Percentiles rank a stretch among this genome's conserved stretches.
phyloP scores from a whole-genome alignment of 192 early-diverging fungal species.

The Backusella tuberculispora region DNA sequence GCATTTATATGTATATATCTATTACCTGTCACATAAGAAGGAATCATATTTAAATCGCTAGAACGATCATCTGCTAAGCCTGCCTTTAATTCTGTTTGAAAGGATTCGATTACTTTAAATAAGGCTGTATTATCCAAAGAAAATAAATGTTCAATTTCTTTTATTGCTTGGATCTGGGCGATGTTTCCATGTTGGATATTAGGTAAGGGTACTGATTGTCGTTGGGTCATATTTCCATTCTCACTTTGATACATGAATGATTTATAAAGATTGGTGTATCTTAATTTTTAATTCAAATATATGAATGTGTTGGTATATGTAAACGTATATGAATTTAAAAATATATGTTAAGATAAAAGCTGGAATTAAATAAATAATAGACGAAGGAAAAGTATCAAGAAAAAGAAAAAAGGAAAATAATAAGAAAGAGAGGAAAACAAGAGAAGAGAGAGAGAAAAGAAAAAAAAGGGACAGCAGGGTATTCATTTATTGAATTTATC shows the following conservation, averaged over 20 bases:
- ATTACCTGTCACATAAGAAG: slow-evolving; percentile 76
- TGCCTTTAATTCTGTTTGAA: slow-evolving; percentile 32
- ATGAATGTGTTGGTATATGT: too few species aligned
- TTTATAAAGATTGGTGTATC: too few species aligned
- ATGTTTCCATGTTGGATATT: slow-evolving; percentile 23
- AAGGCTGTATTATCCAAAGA: slow-evolving; percentile 18
- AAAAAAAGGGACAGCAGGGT: background rate
- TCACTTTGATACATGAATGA: background rate
- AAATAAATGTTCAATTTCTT: slow-evolving; percentile 32
- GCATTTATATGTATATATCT: background rate
- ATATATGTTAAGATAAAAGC: too few species aligned
- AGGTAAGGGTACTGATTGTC: slow-evolving; percentile 1
- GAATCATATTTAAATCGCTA: slow-evolving; percentile 74
- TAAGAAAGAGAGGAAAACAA: background rate
- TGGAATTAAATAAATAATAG: too few species aligned
- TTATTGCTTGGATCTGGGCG: slow-evolving; percentile 23
- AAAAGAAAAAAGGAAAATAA: background rate
- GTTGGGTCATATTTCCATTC: slow-evolving; percentile 2
- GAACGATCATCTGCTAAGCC: slow-evolving; percentile 36
- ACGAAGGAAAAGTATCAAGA: background rate
- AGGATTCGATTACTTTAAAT: slow-evolving; percentile 21
- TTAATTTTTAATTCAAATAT: too few species aligned
- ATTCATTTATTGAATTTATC: slow-evolving; percentile 1
- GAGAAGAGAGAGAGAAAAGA: background rate
- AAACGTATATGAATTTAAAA: too few species aligned